Percentiles rank a stretch among this genome's conserved stretches.
Evolutionary conservation across 805 yeast genomes (phyloP).

Genomic region (Nakazawaea pomicola): DNA sequence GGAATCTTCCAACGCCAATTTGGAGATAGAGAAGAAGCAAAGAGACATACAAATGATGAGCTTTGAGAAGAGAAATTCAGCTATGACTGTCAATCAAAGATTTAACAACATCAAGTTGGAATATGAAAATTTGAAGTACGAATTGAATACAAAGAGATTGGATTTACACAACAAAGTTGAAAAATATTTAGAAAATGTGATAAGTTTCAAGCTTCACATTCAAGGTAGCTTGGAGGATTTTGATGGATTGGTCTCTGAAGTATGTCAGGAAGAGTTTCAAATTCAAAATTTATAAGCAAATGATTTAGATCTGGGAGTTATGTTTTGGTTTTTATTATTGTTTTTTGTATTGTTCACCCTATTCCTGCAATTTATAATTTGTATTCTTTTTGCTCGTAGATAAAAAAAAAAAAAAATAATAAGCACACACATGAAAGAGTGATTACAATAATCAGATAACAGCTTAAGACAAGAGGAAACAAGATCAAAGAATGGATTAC

Average conservation of each 20-base stretch:
- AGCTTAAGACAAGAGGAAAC: conserved; percentile 19
- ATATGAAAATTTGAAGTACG: conserved; percentile 43
- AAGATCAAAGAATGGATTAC: conserved; percentile 80
- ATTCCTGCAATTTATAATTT: too few species aligned
- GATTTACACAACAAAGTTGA: conserved; percentile 49
- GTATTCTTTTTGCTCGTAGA: too few species aligned
- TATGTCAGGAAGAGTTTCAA: conserved; percentile 19
- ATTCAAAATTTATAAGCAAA: too few species aligned
- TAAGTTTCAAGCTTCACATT: conserved; percentile 61
- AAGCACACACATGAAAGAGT: background rate
- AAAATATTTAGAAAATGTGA: conserved; percentile 52
- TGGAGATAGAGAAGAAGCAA: conserved; percentile 64
- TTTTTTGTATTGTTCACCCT: background rate
- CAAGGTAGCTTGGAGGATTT: conserved; percentile 61
- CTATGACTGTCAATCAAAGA: conserved; percentile 23
- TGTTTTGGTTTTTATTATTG: too few species aligned
- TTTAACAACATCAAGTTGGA: conserved; percentile 49
- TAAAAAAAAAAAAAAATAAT: background rate
- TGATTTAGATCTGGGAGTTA: too few species aligned
- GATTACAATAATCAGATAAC: too few species aligned
- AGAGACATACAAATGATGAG: conserved; percentile 41
- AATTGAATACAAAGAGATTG: conserved; percentile 41
- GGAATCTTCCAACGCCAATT: conserved; percentile 46
- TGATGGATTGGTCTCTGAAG: conserved; percentile 41
- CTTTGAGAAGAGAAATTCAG: conserved; percentile 18